Evolutionary conservation across 345 rosid species (phyloP).

Genomic region (Crucihimalaya himalaica): DNA sequence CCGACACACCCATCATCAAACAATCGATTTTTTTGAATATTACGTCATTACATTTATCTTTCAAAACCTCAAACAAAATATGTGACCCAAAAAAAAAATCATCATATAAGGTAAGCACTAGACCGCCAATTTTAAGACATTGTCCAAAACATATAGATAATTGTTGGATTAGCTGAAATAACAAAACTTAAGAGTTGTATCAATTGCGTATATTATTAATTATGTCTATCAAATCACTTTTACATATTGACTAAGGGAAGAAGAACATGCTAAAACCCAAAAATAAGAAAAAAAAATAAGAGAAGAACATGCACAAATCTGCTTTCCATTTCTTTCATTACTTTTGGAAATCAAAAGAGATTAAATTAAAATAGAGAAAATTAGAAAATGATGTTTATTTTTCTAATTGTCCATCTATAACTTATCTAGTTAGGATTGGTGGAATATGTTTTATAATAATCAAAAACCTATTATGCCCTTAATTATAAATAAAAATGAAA

Average conservation of each 20-base stretch:
- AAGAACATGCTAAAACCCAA: not conserved
- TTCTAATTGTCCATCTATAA: no score
- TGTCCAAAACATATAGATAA: constrained; percentile 4
- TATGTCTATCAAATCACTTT: not conserved
- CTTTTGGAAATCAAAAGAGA: not conserved
- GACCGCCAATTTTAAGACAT: not conserved
- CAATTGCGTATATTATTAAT: not conserved
- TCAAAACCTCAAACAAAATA: not conserved
- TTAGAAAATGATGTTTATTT: no score
- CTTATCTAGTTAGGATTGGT: no score
- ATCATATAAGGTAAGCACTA: not conserved
- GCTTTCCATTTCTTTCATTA: not conserved
- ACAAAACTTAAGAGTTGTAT: not conserved
- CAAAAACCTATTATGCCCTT: no score
- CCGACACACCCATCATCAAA: not conserved
- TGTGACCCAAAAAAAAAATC: not conserved
- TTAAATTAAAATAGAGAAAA: not conserved
- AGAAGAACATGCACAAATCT: constrained; percentile 1
- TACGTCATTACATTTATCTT: not conserved
- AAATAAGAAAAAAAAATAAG: not conserved
- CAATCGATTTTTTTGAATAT: not conserved
- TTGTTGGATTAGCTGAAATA: not conserved
- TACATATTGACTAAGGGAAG: not conserved
- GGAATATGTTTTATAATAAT: no score
- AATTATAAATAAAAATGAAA: no score